A percentile compares a stretch with the other conserved stretches of the same genome.
phyloP scores from a whole-genome alignment of 495 filamentous ascomycete genomes.

The Collariella sp. region DNA sequence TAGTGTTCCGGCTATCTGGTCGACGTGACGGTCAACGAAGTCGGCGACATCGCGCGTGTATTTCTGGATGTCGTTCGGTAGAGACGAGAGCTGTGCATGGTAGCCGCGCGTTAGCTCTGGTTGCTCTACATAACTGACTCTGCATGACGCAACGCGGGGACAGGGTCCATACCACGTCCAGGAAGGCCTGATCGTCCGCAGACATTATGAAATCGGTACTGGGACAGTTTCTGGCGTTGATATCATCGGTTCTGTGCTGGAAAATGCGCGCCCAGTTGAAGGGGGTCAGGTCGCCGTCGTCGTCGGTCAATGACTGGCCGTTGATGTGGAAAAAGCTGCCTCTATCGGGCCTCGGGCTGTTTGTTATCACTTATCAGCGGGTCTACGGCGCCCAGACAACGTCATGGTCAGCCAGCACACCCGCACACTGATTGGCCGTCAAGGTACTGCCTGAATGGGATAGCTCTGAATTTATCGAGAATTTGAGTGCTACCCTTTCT shows the following conservation, averaged over 20 bases:
- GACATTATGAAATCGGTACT: constrained; percentile 37
- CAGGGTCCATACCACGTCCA: constrained; percentile 45
- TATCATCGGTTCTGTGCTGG: background rate
- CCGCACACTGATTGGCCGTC: background rate
- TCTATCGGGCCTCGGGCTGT: background rate
- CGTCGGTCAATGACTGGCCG: background rate
- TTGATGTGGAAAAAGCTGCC: background rate
- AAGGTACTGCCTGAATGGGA: background rate
- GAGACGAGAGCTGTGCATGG: constrained; percentile 52
- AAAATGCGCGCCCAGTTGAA: background rate
- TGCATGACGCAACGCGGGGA: constrained; percentile 1
- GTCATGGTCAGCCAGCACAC: background rate
- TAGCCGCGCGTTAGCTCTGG: background rate
- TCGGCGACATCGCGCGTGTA: constrained; percentile 50
- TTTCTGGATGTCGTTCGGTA: constrained; percentile 56
- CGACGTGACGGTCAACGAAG: constrained; percentile 67
- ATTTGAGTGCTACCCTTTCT: too few species aligned
- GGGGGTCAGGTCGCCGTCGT: background rate
- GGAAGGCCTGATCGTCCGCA: constrained; percentile 54
- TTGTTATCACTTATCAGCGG: constrained; percentile 7
- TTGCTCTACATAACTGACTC: background rate
- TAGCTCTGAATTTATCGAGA: background rate
- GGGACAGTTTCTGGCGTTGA: background rate
- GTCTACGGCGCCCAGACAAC: constrained; percentile 1
- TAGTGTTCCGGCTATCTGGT: constrained; percentile 54